Evolutionary conservation across 495 filamentous ascomycete species (phyloP).

Genomic region (Penicillium nucicola): DNA sequence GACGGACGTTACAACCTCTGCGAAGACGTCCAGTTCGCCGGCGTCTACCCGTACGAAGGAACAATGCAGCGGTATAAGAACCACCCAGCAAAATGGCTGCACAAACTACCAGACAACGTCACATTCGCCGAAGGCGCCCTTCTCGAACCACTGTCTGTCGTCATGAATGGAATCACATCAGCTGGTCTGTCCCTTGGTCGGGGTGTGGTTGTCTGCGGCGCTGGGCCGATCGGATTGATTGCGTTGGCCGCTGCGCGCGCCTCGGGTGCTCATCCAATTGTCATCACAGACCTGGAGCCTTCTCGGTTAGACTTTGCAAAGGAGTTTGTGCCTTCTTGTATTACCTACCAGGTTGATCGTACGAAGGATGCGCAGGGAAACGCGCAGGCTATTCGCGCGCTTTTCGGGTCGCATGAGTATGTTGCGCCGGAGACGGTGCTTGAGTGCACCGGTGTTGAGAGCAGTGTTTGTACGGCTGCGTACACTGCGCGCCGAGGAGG

Average conservation of each 20-base stretch:
- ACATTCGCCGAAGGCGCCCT: constrained; percentile 67
- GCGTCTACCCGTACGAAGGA: constrained; percentile 57
- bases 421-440: constrained; percentile 53
- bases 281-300: constrained; percentile 60
- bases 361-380: constrained; percentile 46
- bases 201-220: constrained; percentile 68
- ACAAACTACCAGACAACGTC: constrained; percentile 61
- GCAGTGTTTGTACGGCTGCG: constrained; percentile 53
- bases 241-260: constrained; percentile 57
- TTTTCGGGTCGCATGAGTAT: constrained; percentile 49
- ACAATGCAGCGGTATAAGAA: constrained; percentile 57
- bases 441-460: constrained; percentile 64
- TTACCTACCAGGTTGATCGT: constrained; percentile 50
- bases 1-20: constrained; percentile 78
- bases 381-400: constrained; percentile 47
- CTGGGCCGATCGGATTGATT: constrained; percentile 73
- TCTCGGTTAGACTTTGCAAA: constrained; percentile 55
- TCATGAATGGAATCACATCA: constrained; percentile 63
- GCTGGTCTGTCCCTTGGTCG: constrained; percentile 48
- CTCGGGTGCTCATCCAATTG: constrained; percentile 60
- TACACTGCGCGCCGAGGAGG: constrained; percentile 57
- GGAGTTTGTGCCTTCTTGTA: constrained; percentile 52
- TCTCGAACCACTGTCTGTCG: constrained; percentile 73
- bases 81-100: constrained; percentile 58
- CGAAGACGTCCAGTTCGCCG: constrained; percentile 64